Percentiles rank a stretch among this genome's conserved stretches.
These are phyloP conservation scores for Ceratocystis smalleyi DNA, from an alignment of 2,329 filamentous ascomycete genomes.

Conservation along the genomic window DNA sequence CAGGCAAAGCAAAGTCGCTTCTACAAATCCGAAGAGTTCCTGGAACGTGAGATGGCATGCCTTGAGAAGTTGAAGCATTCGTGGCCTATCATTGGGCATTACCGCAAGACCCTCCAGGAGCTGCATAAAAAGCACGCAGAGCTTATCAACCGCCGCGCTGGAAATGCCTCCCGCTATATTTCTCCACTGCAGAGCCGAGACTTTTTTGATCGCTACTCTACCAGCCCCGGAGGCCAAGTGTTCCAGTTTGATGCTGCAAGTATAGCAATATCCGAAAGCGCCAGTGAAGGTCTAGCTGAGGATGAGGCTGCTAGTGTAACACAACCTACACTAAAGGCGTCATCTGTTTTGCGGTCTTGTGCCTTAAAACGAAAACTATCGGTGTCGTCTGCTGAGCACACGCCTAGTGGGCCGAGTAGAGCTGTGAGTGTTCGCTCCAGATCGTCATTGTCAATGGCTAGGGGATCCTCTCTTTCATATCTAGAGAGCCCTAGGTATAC, in stretches of 20 bases:
- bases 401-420: not conserved
- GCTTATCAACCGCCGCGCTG: slow-evolving; percentile 37
- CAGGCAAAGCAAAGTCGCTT: slow-evolving; percentile 45
- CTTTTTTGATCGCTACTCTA: slow-evolving; percentile 64
- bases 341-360: not conserved
- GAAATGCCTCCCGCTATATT: not conserved
- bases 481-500: not conserved
- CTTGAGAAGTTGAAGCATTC: slow-evolving; percentile 56
- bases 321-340: not conserved
- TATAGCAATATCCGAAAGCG: slow-evolving; percentile 51
- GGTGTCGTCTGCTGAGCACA: not conserved
- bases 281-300: too few species aligned
- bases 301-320: not conserved
- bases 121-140: slow-evolving; percentile 68
- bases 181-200: slow-evolving; percentile 28
- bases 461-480: not conserved
- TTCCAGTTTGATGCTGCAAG: slow-evolving; percentile 58
- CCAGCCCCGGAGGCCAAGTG: slow-evolving; percentile 41
- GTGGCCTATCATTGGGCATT: slow-evolving; percentile 67
- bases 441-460: not conserved
- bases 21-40: slow-evolving; percentile 47
- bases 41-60: slow-evolving; percentile 66
- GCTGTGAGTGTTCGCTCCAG: not conserved
- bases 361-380: not conserved
- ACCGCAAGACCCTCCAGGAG: slow-evolving; percentile 60